Conservation (phyloP, 2,329 filamentous ascomycete species). For the Colletotrichum liriopes region DNA sequence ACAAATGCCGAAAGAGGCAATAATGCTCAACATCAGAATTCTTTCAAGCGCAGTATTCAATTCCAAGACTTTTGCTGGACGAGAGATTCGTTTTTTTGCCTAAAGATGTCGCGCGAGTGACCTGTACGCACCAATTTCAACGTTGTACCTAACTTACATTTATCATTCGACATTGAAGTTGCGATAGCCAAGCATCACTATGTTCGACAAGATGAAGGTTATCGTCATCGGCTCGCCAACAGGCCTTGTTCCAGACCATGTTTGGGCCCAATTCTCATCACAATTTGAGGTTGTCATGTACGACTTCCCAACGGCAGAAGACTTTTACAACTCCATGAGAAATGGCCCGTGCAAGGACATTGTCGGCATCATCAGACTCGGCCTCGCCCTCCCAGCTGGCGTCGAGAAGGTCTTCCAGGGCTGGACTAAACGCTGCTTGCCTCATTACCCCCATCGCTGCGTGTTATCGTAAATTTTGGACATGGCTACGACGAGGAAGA, state of each 20-base stretch:
- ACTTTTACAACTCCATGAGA: constrained; percentile 16
- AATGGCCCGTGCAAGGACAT: constrained; percentile 2
- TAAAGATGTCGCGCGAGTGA: too few relatives aligned
- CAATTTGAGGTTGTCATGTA: background rate
- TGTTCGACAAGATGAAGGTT: too few relatives aligned
- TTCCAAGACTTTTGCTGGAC: too few relatives aligned
- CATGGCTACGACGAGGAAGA: constrained; percentile 27
- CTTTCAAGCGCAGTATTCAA: too few relatives aligned
- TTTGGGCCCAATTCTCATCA: constrained; percentile 11
- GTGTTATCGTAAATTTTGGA: constrained; percentile 21
- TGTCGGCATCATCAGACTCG: constrained; percentile 12
- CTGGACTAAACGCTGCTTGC: constrained; percentile 19
- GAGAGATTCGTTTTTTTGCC: too few relatives aligned
- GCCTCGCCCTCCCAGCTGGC: background rate
- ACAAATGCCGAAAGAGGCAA: too few relatives aligned
- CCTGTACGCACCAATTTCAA: too few relatives aligned
- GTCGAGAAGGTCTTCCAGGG: constrained; percentile 15
- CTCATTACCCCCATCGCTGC: background rate
- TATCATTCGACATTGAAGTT: too few relatives aligned
- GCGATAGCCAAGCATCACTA: too few relatives aligned
- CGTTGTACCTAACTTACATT: too few relatives aligned
- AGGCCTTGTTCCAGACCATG: background rate
- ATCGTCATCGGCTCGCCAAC: constrained; percentile 20
- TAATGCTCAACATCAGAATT: too few relatives aligned
- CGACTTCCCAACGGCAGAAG: constrained; percentile 4